Conservation (phyloP, 1,139 yeast genomes). For the Debaryomycetaceae sp. region DNA sequence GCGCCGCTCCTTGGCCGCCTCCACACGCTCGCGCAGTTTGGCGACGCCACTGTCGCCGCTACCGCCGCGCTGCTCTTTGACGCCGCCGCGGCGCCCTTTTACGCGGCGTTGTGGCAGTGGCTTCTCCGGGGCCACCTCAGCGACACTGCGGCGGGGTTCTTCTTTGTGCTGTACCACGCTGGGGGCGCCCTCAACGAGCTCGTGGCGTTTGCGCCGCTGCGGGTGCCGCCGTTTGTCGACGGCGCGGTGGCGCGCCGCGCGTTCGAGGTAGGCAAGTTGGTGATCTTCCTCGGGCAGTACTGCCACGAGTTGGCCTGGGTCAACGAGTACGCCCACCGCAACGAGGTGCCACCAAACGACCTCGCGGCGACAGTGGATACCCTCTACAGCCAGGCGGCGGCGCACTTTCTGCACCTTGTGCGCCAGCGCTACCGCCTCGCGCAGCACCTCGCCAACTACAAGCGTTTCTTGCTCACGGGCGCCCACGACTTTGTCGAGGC, state of each 20-base stretch:
- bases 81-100: too few species aligned
- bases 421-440: constrained; percentile 47
- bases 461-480: constrained; percentile 65
- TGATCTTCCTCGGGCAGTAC: constrained; percentile 60
- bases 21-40: too few species aligned
- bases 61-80: too few species aligned
- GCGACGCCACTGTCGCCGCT: too few species aligned
- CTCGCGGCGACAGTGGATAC: constrained; percentile 34
- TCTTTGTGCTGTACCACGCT: constrained; percentile 59
- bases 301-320: constrained; percentile 48
- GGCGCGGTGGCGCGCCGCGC: too few species aligned
- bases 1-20: too few species aligned
- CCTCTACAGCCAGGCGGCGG: constrained; percentile 57
- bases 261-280: constrained; percentile 81
- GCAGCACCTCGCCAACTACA: constrained; percentile 58
- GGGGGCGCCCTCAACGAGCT: too few species aligned
- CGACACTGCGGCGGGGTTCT: constrained; percentile 53
- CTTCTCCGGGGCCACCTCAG: constrained; percentile 60
- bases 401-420: constrained; percentile 48
- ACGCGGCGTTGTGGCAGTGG: too few species aligned
- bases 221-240: too few species aligned
- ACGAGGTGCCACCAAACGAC: constrained; percentile 25
- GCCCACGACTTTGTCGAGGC: constrained; percentile 75
- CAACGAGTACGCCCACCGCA: constrained; percentile 28
- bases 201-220: too few species aligned